Percentiles rank a stretch among this genome's conserved stretches.
These are phyloP conservation scores for Raddia distichophylla DNA, from an alignment of 176 grass and related monocot genomes.

Conservation along the genomic window DNA sequence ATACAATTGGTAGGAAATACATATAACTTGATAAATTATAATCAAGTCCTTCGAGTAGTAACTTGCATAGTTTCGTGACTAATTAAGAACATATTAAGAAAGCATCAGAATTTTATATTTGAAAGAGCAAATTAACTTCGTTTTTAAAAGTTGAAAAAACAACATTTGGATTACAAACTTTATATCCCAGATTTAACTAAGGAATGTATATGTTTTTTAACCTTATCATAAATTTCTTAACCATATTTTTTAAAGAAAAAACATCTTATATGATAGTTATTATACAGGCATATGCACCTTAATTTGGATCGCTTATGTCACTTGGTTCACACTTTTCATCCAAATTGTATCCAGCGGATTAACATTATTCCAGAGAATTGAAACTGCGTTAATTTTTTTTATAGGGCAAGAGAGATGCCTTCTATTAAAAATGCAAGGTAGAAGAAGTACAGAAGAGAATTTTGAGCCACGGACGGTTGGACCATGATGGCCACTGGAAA, in stretches of 20 bases:
- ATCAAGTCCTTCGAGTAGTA: not conserved
- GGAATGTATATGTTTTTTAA: too few species aligned
- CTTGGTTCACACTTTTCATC: not conserved
- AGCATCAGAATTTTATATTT: not conserved
- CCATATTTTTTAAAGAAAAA: not conserved
- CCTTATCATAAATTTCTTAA: not conserved
- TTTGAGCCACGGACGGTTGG: too few species aligned
- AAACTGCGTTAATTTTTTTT: not conserved
- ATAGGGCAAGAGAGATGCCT: too few species aligned
- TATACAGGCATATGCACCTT: not conserved
- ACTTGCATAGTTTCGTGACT: not conserved
- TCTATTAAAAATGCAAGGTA: too few species aligned
- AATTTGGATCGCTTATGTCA: not conserved
- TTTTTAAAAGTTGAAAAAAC: not conserved
- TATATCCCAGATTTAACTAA: not conserved
- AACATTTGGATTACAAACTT: not conserved
- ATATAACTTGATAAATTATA: not conserved
- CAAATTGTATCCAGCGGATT: not conserved
- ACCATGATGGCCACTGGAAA: too few species aligned
- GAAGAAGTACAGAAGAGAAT: too few species aligned
- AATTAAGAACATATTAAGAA: not conserved
- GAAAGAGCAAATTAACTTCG: fast-evolving
- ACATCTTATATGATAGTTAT: not conserved
- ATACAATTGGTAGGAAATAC: not conserved
- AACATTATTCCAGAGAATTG: not conserved